Evolutionary conservation across 441 rosid species (phyloP).

Genomic region (Kokia cookei): DNA sequence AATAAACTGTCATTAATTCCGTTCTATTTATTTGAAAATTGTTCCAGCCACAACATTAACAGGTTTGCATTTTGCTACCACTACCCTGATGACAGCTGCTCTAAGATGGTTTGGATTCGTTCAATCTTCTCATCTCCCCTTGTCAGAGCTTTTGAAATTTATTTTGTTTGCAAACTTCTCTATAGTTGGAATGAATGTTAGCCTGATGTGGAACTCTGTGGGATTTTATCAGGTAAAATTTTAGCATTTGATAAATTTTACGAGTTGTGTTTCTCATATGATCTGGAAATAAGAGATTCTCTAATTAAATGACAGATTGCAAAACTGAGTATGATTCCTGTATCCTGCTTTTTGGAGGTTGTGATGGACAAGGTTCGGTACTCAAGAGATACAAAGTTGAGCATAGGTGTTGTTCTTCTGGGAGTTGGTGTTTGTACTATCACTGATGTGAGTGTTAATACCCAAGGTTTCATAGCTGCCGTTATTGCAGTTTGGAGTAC

Average conservation of each 20-base stretch:
- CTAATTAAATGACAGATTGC: slow-evolving; percentile 43
- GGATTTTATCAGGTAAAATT: slow-evolving; percentile 66
- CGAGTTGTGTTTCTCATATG: neutral
- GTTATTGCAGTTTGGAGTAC: slow-evolving; percentile 77
- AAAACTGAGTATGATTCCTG: slow-evolving; percentile 74
- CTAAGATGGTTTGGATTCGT: slow-evolving; percentile 65
- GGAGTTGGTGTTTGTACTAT: slow-evolving; percentile 77
- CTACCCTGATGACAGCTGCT: slow-evolving; percentile 53
- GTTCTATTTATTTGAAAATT: neutral
- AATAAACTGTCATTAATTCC: neutral
- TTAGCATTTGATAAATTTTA: neutral
- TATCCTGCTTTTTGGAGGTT: slow-evolving; percentile 69
- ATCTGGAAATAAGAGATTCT: slow-evolving; percentile 8
- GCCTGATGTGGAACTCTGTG: slow-evolving; percentile 78
- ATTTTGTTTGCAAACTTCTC: slow-evolving; percentile 61
- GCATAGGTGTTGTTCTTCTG: slow-evolving; percentile 57
- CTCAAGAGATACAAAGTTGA: slow-evolving; percentile 70
- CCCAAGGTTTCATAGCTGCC: slow-evolving; percentile 61
- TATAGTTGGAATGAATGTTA: slow-evolving; percentile 75
- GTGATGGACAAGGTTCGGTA: slow-evolving; percentile 64
- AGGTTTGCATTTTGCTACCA: slow-evolving; percentile 61
- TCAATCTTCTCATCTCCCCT: slow-evolving; percentile 66
- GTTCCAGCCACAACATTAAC: slow-evolving; percentile 72
- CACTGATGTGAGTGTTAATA: slow-evolving; percentile 66
- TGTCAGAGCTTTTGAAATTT: slow-evolving; percentile 54